A percentile compares a stretch with the other conserved stretches of the same genome.
phyloP scores from a whole-genome alignment of 2,329 filamentous ascomycete genomes.

The Ceratocystis albifundus region DNA sequence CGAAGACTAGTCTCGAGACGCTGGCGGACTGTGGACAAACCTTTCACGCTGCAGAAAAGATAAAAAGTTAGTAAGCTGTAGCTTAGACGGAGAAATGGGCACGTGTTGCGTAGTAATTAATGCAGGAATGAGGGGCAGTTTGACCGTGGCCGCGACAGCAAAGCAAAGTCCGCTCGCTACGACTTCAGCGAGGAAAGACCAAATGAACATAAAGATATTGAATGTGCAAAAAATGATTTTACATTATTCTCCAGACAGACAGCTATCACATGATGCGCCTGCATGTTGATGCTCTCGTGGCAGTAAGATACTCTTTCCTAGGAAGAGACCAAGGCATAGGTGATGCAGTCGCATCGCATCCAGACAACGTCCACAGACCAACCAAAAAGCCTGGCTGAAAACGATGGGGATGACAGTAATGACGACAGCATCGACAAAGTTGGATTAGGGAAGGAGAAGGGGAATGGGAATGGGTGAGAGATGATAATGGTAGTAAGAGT shows the following conservation, averaged over 20 bases:
- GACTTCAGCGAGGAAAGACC: background rate
- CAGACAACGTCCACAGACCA: background rate
- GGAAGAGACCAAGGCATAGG: background rate
- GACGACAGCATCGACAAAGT: background rate
- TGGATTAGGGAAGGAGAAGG: background rate
- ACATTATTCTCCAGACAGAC: background rate
- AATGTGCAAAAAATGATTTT: background rate
- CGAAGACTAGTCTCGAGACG: background rate
- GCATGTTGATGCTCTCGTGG: background rate
- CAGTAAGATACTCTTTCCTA: background rate
- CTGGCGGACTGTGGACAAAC: conserved; percentile 16
- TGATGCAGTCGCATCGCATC: conserved; percentile 1
- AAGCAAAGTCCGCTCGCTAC: background rate
- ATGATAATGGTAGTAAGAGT: background rate
- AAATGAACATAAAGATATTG: background rate
- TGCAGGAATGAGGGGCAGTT: conserved; percentile 13
- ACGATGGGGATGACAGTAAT: background rate
- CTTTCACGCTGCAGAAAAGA: conserved; percentile 20
- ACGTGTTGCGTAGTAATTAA: conserved; percentile 10
- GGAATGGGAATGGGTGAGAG: too few relatives aligned
- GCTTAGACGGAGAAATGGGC: conserved; percentile 1
- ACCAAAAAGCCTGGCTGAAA: background rate
- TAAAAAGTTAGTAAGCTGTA: conserved; percentile 15
- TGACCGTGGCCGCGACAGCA: background rate
- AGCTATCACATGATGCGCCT: background rate